Evolutionary conservation across 2,329 filamentous ascomycete species (phyloP).

Genomic region (Calonectria multiphialidica): DNA sequence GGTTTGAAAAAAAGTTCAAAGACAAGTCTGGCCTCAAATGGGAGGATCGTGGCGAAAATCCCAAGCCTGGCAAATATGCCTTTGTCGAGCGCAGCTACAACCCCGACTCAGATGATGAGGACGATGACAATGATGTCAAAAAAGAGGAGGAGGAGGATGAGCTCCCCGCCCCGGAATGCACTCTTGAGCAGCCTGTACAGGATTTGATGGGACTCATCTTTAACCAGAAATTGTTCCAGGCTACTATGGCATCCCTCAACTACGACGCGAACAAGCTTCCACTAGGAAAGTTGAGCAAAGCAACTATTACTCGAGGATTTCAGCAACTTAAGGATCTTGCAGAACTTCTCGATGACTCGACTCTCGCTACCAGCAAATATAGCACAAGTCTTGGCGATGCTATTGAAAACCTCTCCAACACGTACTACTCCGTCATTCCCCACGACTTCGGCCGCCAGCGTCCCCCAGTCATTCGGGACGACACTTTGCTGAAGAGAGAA

Average conservation of each 20-base stretch:
- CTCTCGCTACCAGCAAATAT: slow-evolving; percentile 59
- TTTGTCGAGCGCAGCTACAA: slow-evolving; percentile 86
- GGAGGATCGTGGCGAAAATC: slow-evolving; percentile 64
- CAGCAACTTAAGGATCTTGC: slow-evolving; percentile 82
- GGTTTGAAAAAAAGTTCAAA: slow-evolving; percentile 73
- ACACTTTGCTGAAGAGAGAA: slow-evolving; percentile 76
- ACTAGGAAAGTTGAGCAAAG: slow-evolving; percentile 85
- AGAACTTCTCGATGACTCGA: slow-evolving; percentile 69
- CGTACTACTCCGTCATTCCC: slow-evolving; percentile 85
- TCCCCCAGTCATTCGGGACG: slow-evolving; percentile 74
- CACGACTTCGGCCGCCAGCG: slow-evolving; percentile 82
- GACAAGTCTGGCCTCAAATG: slow-evolving; percentile 71
- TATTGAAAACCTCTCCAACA: slow-evolving; percentile 77
- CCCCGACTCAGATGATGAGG: slow-evolving; percentile 72
- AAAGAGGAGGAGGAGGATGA: slow-evolving; percentile 51
- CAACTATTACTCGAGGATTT: slow-evolving; percentile 81
- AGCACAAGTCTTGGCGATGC: slow-evolving; percentile 52
- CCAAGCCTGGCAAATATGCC: slow-evolving; percentile 79
- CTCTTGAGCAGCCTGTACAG: slow-evolving; percentile 71
- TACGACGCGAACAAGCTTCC: slow-evolving; percentile 84
- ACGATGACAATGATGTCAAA: slow-evolving; percentile 48
- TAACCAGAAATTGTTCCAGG: slow-evolving; percentile 78
- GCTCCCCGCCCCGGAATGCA: slow-evolving; percentile 61
- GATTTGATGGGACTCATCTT: slow-evolving; percentile 85
- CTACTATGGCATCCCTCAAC: slow-evolving; percentile 74